phyloP scores from a whole-genome alignment of 768 basidiomycete genomes.

The Trametes punicea region DNA sequence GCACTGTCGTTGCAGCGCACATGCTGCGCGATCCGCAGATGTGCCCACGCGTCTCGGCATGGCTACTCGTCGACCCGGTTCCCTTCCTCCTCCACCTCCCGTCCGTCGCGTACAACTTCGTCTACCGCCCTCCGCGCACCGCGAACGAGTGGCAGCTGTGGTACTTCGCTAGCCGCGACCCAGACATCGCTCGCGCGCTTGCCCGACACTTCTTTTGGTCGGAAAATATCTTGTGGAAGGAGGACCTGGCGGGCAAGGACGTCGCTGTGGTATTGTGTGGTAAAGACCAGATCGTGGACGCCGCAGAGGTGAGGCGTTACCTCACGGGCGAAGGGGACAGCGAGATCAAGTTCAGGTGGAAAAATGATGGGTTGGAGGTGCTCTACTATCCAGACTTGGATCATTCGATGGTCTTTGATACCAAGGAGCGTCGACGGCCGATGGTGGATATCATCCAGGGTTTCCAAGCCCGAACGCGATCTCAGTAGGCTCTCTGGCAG shows the following conservation, averaged over 20 bases:
- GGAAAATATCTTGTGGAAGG: constrained; percentile 58
- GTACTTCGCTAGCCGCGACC: constrained; percentile 64
- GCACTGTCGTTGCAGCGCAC: constrained; percentile 55
- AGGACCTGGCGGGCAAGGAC: constrained; percentile 40
- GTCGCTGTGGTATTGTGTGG: constrained; percentile 39
- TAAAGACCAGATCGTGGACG: constrained; percentile 42
- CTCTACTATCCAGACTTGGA: constrained; percentile 38
- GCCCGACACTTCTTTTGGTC: constrained; percentile 65
- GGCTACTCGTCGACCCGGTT: constrained; percentile 61
- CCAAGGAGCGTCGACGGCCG: constrained; percentile 24
- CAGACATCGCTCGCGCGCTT: constrained; percentile 58
- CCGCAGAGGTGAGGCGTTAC: constrained; percentile 37
- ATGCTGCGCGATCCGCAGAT: constrained; percentile 40
- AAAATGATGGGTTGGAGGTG: constrained; percentile 35
- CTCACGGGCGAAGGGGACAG: constrained; percentile 33
- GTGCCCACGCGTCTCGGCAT: constrained; percentile 37
- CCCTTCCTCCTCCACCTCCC: constrained; percentile 63
- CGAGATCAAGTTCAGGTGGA: constrained; percentile 26
- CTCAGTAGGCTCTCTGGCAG: too few relatives aligned
- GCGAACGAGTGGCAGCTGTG: constrained; percentile 65
- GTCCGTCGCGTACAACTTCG: constrained; percentile 60
- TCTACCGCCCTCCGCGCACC: constrained; percentile 50
- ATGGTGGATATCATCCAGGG: constrained; percentile 32
- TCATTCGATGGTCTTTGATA: constrained; percentile 41
- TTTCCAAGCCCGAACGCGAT: constrained; percentile 22